Evolutionary conservation across 169 alveolate species (phyloP).

Genomic region (Perkinsus marinus): DNA sequence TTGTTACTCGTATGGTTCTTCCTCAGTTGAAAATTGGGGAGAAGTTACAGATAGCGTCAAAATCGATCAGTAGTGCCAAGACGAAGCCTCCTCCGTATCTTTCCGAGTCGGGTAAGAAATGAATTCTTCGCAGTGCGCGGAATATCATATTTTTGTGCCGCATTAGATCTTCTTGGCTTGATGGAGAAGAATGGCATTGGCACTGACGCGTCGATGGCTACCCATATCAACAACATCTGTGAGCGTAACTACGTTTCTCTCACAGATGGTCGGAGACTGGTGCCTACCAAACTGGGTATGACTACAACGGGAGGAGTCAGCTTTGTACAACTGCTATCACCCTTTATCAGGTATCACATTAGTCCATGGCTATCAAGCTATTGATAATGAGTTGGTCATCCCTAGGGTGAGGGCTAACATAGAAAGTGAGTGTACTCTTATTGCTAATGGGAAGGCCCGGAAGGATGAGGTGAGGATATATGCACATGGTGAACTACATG

Average conservation of each 20-base stretch:
- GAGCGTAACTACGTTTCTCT: conserved; percentile 82
- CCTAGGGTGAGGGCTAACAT: conserved; percentile 76
- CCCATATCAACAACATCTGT: conserved; percentile 89
- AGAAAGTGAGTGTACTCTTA: conserved; percentile 61
- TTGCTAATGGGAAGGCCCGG: conserved; percentile 49
- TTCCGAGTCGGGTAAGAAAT: conserved; percentile 62
- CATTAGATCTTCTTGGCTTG: conserved; percentile 65
- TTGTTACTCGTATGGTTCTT: conserved; percentile 24
- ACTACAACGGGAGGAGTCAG: no score
- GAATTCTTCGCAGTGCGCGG: no score
- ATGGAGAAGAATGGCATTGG: conserved; percentile 94
- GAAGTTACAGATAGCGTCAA: neutral
- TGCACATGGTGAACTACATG: no score
- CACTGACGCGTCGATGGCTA: conserved; percentile 98
- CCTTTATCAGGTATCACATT: conserved; percentile 49
- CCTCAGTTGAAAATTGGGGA: neutral
- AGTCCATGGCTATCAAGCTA: conserved; percentile 70
- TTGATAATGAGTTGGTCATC: conserved; percentile 73
- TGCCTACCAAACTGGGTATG: conserved; percentile 80
- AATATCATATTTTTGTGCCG: no score
- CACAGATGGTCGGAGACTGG: conserved; percentile 54
- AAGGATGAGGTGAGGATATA: neutral
- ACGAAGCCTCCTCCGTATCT: conserved; percentile 87
- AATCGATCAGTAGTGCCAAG: conserved; percentile 25
- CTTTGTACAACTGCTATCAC: neutral